Percentiles rank a stretch among this genome's conserved stretches.
phyloP scores from a whole-genome alignment of 2,329 filamentous ascomycete species.

The Fusarium mundagurra region DNA sequence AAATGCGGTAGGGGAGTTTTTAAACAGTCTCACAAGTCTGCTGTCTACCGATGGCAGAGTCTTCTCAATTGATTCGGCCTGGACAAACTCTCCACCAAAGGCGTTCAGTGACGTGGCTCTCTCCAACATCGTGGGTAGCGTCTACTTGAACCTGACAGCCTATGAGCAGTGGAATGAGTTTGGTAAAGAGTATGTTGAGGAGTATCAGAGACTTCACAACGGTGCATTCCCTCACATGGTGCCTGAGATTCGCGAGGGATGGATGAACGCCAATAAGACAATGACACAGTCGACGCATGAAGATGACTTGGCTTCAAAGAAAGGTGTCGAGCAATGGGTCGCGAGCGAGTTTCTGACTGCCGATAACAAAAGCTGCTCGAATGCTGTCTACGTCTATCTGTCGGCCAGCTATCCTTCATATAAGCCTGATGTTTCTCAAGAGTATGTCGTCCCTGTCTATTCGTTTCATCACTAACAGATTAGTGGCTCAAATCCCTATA shows the following conservation, averaged over 20 bases:
- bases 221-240: constrained; percentile 16
- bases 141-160: not conserved
- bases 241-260: not conserved
- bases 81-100: not conserved
- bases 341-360: not conserved
- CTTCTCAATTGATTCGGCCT: not conserved
- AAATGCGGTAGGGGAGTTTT: not conserved
- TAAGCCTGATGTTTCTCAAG: constrained; percentile 18
- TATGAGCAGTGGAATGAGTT: constrained; percentile 14
- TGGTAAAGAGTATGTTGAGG: not conserved
- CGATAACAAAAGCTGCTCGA: constrained; percentile 1
- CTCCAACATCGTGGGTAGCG: accelerated
- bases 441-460: not conserved
- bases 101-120: not conserved
- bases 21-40: not conserved
- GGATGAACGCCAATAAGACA: not conserved
- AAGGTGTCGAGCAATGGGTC: not conserved
- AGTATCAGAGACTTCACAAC: not conserved
- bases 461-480: not conserved
- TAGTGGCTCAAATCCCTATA: constrained; percentile 5
- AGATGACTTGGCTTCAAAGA: constrained; percentile 1
- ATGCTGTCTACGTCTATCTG: constrained; percentile 15
- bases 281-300: not conserved
- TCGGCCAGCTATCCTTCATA: not conserved
- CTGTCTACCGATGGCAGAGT: not conserved